Evolutionary conservation across 805 yeast species (phyloP).

Genomic region (Wickerhamomyces subpelliculosus): DNA sequence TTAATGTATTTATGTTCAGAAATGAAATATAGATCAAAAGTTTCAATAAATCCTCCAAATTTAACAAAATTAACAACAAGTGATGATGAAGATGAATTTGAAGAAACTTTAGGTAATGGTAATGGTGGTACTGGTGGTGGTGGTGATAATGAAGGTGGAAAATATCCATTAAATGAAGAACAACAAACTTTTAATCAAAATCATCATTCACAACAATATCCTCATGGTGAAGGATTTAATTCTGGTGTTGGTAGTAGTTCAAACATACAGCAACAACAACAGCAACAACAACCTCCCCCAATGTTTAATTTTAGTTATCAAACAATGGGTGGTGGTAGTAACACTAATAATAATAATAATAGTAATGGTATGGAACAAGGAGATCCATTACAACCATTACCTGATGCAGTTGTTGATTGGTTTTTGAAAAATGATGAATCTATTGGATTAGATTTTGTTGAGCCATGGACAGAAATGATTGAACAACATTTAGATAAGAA

Average conservation of each 20-base stretch:
- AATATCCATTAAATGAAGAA: too few species aligned
- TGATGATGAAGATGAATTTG: slow-evolving; percentile 18
- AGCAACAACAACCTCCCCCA: slow-evolving; percentile 1
- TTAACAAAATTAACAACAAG: slow-evolving; percentile 16
- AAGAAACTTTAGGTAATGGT: slow-evolving; percentile 3
- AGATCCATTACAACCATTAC: too few species aligned
- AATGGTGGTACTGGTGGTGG: too few species aligned
- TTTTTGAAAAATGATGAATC: slow-evolving; percentile 38
- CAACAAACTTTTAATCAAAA: background rate
- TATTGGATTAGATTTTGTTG: slow-evolving; percentile 55
- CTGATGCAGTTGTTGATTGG: slow-evolving; percentile 41
- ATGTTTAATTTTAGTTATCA: slow-evolving; percentile 15
- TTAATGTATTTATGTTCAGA: slow-evolving; percentile 71
- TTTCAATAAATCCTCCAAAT: slow-evolving; percentile 21
- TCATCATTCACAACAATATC: background rate
- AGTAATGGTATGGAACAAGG: too few species aligned
- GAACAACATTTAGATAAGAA: slow-evolving; percentile 46
- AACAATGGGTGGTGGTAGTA: slow-evolving; percentile 17
- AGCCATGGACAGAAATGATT: slow-evolving; percentile 75
- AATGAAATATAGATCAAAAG: slow-evolving; percentile 44
- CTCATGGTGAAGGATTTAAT: background rate
- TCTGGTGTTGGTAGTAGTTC: background rate
- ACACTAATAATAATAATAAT: too few species aligned
- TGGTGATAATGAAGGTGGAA: too few species aligned
- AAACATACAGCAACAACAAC: background rate